Evolutionary conservation across 352 stramenopile species (phyloP), one percentile per base, ranked within the genome.

Genomic region (Hyaloperonospora arabidopsidis): DNA sequence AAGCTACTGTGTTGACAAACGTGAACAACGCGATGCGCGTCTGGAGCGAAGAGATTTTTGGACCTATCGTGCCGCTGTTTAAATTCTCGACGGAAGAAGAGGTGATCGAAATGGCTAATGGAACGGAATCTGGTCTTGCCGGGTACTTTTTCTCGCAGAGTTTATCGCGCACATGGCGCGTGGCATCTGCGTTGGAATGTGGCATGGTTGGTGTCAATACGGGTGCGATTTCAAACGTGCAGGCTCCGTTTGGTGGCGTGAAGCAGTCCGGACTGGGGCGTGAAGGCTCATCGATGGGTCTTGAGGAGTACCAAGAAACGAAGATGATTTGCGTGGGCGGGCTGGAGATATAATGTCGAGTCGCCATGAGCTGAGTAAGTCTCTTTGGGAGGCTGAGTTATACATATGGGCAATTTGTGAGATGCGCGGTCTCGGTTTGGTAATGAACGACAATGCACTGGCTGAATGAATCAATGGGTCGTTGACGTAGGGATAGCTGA

Each of bases 131-230:
- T 6, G 96, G 96, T 3, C 83, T 99, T 25, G 93, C 95, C 1
- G 81, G 85, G 5, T 98, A 98, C 68, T 97, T 98, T 64, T 98
- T 84, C 73, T 97, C 93, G 23, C 72, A 86, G 47, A 76, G 98
- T 62, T 41, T 97, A 21, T 77, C 71, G n/a, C 76, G 93, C 35
- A 87, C 80, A 7, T 97, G 91, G 69, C 74, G 87, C 17, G 79
- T 98, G 50, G 75, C 90, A 2, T 60, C 76, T 19, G 73, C 60
- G 22, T 63, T 98, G n/a, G 87, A 98, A 54, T 86, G 79, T 50
- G 95, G 95, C 45, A 97, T 98, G 65, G 82, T 98, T 19, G 95
- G 93, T 44, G 75, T 98, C 5, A 99, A 98, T 74, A 93, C 91
- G 38, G 89, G 76, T 5, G 46, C 89, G 10, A 84, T 97, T 50